Base-by-base conservation (phyloP, 768 basidiomycete genomes). In the Lentinula detonsa region DNA sequence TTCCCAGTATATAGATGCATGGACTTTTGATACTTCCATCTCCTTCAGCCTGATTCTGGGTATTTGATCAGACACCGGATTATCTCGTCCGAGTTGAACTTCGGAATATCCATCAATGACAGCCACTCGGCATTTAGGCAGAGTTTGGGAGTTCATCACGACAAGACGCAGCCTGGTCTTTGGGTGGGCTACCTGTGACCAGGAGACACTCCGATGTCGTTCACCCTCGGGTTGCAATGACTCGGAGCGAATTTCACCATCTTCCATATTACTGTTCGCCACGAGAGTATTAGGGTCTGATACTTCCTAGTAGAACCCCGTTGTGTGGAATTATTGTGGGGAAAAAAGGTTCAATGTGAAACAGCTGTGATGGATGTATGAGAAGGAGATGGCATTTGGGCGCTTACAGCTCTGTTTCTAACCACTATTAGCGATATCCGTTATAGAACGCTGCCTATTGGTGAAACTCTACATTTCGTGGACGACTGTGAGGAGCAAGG, bases 11-110 rank as follows among this genome's bases (percentile, higher is more conserved):
- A 82, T 75, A 2, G 86, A 89, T 8, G 90, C 87, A 67, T 94
- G 92, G 57, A 88, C 64, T 72, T 93, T 93, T 2, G 89, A 91
- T 10, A 93, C 90, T 63, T 83, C 81, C 85, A 94, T 88, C 73
- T 93, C 91, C 72, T 88, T 91, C 39, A 94, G 73, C 49, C 92
- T 83, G 58, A 94, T 76, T 33, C 85, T 79, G 10, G 90, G 87
- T 4, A 72, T 83, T 10, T 74, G 73, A 28, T 76, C 79, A 42
- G 74, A 63, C 2, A 79, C 73, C 1, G 83, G 76, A 45, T 78
- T 70, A 69, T 94, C 92, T 39, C 92, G 79, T 15, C 92, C 92
- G 61, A 94, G 76, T 65, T 92, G 86, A 4, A 86, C 76, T 69
- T 91, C 86, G 9, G 78, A 72, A 66, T 85, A 83, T 4, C 81